Base-by-base conservation (phyloP, 2,329 filamentous ascomycete genomes). In the Clarireedia homoeocarpa region DNA sequence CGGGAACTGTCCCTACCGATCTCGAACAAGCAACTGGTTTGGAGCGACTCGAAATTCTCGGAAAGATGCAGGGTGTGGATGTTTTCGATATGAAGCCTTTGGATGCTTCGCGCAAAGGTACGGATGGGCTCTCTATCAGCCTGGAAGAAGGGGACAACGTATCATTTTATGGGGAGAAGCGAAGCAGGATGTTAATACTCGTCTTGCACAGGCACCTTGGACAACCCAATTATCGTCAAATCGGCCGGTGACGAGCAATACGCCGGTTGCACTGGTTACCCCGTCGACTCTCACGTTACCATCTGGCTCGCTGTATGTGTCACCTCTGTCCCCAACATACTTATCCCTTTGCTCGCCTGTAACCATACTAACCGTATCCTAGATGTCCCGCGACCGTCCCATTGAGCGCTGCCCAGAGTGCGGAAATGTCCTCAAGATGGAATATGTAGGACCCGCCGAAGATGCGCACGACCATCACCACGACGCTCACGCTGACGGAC, bases 21-120 rank as follows among this genome's bases (percentile, higher is more conserved):
- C 75, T 95, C 72, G 91, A 97, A 74, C 94, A 99, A 75, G 78
- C 94, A 59, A 97, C 94, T 67, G 94, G 94, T 88, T 82, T 97
- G 59, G 94, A 99, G 81, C 91, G 94, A 83, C 83, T 99, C 67
- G 94, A 99, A 77, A 94, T 99, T 70, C 81, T 99, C 73, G 94
- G 94, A 77, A 99, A 99, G 85, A 96, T 97, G 88, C 90, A 97
- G 81, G 91, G 94, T 65, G 79, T 96, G 69, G 94, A 99, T 72
- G 80, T 97, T 72, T 99, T 99, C 79, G 91, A 99, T 78, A 96
- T 97, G 94, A 86, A 84, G 75, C 94, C 94, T 62, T 83, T 99
- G 67, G 94, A 97, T 73, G 81, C 92, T 62, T 94, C 88, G 73
- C 86, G 94, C 71, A 83, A 82, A 75, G 92, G 92, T 89, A 80